Percentiles rank a stretch among this genome's conserved stretches.
These are phyloP conservation scores for Boechera retrofracta DNA, from an alignment of 345 rosid species.

Conservation along the genomic window DNA sequence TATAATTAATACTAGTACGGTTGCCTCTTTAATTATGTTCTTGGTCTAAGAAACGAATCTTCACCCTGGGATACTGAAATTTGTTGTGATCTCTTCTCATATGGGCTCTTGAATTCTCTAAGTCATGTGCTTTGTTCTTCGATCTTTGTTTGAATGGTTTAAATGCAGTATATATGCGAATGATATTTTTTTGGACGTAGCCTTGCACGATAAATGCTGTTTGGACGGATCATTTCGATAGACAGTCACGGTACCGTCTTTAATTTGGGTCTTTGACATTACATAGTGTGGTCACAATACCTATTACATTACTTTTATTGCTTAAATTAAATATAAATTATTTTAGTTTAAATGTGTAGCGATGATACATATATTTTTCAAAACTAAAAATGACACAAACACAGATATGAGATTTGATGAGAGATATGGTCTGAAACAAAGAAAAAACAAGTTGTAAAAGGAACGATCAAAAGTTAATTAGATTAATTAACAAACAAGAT, in stretches of 20 bases:
- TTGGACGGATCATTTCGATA: not conserved
- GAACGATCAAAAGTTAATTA: not conserved
- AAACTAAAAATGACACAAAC: not conserved
- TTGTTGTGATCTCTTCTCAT: constrained; percentile 24
- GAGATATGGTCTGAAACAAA: not conserved
- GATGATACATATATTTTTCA: not conserved
- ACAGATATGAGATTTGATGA: not conserved
- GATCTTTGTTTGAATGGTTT: not conserved
- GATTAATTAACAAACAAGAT: not conserved
- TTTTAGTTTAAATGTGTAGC: too few relatives aligned
- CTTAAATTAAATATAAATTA: too few relatives aligned
- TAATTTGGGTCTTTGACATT: not conserved
- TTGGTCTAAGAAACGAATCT: constrained; percentile 29
- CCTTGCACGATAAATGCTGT: not conserved
- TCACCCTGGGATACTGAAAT: constrained; percentile 30
- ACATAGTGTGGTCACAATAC: not conserved
- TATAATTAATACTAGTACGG: not conserved
- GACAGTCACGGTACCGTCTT: not conserved
- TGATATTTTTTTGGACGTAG: not conserved
- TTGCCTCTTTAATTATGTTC: constrained; percentile 19
- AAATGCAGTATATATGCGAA: not conserved
- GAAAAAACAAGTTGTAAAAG: not conserved
- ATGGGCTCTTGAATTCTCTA: constrained; percentile 26
- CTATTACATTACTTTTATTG: not conserved
- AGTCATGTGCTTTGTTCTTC: constrained; percentile 16